Conservation (phyloP, 1,284 basidiomycete genomes). For the Pyrrhoderma lamaoense region DNA sequence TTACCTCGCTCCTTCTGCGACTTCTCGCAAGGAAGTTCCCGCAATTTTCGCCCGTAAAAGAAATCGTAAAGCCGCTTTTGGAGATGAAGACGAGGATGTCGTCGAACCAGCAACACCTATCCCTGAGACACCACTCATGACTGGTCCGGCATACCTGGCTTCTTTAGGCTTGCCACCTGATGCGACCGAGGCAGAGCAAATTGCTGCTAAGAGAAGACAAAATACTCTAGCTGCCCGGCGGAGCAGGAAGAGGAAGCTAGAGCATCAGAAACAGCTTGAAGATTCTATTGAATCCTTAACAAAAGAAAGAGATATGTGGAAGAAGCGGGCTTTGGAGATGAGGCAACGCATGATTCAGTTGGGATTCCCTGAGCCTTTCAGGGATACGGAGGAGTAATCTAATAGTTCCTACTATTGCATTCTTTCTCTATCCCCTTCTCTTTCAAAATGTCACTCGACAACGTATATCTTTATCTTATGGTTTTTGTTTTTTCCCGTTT, state of each 20-base stretch:
- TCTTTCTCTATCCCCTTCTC: constrained; percentile 13
- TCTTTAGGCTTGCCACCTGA: constrained; percentile 27
- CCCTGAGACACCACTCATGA: constrained; percentile 25
- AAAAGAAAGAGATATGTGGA: constrained; percentile 50
- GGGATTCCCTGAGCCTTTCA: constrained; percentile 40
- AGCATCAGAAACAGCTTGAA: constrained; percentile 62
- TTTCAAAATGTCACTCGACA: background rate
- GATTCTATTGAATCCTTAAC: constrained; percentile 39
- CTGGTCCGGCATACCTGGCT: constrained; percentile 28
- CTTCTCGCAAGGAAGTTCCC: constrained; percentile 52
- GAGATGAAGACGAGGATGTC: constrained; percentile 47
- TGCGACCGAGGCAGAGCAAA: constrained; percentile 50
- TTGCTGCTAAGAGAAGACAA: constrained; percentile 70
- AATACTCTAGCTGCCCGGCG: constrained; percentile 77
- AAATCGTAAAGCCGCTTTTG: constrained; percentile 41
- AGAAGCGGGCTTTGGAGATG: constrained; percentile 40
- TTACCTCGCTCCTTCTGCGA: constrained; percentile 48
- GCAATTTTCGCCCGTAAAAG: constrained; percentile 52
- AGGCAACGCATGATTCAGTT: constrained; percentile 39
- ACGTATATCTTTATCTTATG: constrained; percentile 16
- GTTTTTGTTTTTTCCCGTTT: constrained; percentile 7
- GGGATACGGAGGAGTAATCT: constrained; percentile 24
- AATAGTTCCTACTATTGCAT: constrained; percentile 13
- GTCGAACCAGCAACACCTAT: no score
- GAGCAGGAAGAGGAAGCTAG: constrained; percentile 68